phyloP scores from a whole-genome alignment of 208 protist species.

The Borovskyia barvae region DNA sequence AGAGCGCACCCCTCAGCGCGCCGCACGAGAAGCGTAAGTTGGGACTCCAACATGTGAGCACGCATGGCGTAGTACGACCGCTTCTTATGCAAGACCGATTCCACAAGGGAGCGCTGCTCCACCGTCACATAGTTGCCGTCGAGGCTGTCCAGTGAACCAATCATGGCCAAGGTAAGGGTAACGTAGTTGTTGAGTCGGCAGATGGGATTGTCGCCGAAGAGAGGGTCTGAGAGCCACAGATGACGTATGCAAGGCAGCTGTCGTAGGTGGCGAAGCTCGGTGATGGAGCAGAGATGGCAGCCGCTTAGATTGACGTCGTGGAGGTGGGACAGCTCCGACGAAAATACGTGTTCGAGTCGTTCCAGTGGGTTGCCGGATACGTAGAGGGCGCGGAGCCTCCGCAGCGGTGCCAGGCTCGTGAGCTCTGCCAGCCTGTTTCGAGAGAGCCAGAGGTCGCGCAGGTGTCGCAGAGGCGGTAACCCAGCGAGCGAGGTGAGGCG shows the following conservation, averaged over 20 bases:
- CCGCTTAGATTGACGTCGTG: slow-evolving; percentile 90
- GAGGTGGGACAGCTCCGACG: slow-evolving; percentile 40
- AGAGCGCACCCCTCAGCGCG: slow-evolving; percentile 22
- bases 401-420: slow-evolving; percentile 43
- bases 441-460: slow-evolving; percentile 81
- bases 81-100: slow-evolving; percentile 92
- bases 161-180: slow-evolving; percentile 85
- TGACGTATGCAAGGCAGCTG: slow-evolving; percentile 62
- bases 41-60: slow-evolving; percentile 86
- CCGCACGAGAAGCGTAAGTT: slow-evolving; percentile 56
- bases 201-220: slow-evolving; percentile 92
- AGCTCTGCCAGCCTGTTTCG: slow-evolving; percentile 63
- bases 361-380: slow-evolving; percentile 77
- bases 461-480: slow-evolving; percentile 60
- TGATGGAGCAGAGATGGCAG: slow-evolving; percentile 85
- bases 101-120: slow-evolving; percentile 80
- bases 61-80: slow-evolving; percentile 95
- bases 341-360: slow-evolving; percentile 50
- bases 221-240: slow-evolving; percentile 84
- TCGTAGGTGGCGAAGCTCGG: slow-evolving; percentile 77
- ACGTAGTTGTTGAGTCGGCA: slow-evolving; percentile 94
- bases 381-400: slow-evolving; percentile 74
- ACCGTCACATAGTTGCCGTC: slow-evolving; percentile 74
- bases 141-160: slow-evolving; percentile 65
- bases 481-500: slow-evolving; percentile 76